A percentile compares a stretch with the other conserved stretches of the same genome.
phyloP scores from a whole-genome alignment of 2,329 filamentous ascomycete genomes.

The Aspergillus sp. region DNA sequence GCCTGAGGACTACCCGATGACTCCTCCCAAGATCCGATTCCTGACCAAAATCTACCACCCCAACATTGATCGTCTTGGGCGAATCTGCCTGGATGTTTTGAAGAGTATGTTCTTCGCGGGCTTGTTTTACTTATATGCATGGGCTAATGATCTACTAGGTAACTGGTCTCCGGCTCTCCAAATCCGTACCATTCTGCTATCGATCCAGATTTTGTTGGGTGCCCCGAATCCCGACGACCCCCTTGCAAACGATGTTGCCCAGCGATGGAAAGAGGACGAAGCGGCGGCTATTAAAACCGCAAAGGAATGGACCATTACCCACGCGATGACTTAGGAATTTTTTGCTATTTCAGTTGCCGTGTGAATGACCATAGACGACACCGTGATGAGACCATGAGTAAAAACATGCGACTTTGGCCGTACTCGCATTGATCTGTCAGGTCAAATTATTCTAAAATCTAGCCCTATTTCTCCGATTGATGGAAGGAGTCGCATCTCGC shows the following conservation, averaged over 20 bases:
- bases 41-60: constrained; percentile 99
- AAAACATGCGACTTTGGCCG: constrained; percentile 20
- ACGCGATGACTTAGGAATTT: constrained; percentile 59
- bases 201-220: constrained; percentile 93
- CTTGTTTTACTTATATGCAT: constrained; percentile 4
- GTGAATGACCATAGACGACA: constrained; percentile 16
- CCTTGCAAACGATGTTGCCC: constrained; percentile 95
- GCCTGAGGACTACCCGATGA: constrained; percentile 99
- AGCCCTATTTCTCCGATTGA: constrained; percentile 2
- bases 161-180: constrained; percentile 99
- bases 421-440: constrained; percentile 16
- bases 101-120: constrained; percentile 68
- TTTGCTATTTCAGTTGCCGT: constrained; percentile 12
- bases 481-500: constrained; percentile 1
- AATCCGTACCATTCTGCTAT: constrained; percentile 97
- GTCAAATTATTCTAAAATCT: constrained; percentile 9
- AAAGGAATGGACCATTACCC: constrained; percentile 84
- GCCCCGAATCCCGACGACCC: constrained; percentile 98
- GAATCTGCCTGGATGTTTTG: constrained; percentile 94
- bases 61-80: constrained; percentile 95
- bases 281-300: constrained; percentile 88
- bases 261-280: constrained; percentile 97
- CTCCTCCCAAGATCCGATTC: constrained; percentile 96
- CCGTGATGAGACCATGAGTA: constrained; percentile 34
- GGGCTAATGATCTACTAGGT: constrained; percentile 54